Evolutionary conservation across 768 basidiomycete genomes (phyloP), one percentile per base, ranked within the genome.

Genomic region (Lanmaoa rubissima): DNA sequence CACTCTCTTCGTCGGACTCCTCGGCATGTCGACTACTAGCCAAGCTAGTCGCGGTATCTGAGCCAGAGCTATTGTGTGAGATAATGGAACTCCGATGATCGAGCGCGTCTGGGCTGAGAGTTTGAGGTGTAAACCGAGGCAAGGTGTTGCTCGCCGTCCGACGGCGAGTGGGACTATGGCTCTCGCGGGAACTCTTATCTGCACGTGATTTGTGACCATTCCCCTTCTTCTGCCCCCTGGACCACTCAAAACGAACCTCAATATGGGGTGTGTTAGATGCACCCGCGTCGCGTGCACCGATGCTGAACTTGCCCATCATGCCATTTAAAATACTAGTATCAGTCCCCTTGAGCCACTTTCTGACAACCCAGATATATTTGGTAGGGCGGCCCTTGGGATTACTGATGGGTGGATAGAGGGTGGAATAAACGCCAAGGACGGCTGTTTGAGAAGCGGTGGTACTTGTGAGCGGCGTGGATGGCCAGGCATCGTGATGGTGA

Each of bases 241-340:
- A 81, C 92, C 92, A 94, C 72, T 92, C 90, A 67, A 93, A 87
- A 45, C 84, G 73, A 19, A 93, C 83, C 64, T 92, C 89, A 2
- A 90, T 80, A 26, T 75, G 77, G 1, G 74, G 76, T 39, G 5
- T 36, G 46, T 12, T 59, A 21, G 57, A 41, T 10, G 38, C 42
- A 16, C 43, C 62, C n/a, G 65, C 60, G 38, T 60, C 70, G 17
- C 70, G 70, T 53, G 59, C 35, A 38, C 66, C 63, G 7, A 67
- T 62, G 53, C 68, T 71, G 55, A 78, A 65, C 54, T 71, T 74
- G 32, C 74, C 77, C 46, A 77, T 74, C 58, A 82, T 66, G 19
- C 77, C 79, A 44, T 80, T 71, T 14, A 83, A 49, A 39, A 82
- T 65, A 38, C 81, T 70, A 6, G 72, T 67, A 17, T 79, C 79